A percentile compares a stretch with the other conserved stretches of the same genome.
These are phyloP conservation scores for Teunomyces funiuensis DNA, from an alignment of 805 yeast species.

Conservation along the genomic window DNA sequence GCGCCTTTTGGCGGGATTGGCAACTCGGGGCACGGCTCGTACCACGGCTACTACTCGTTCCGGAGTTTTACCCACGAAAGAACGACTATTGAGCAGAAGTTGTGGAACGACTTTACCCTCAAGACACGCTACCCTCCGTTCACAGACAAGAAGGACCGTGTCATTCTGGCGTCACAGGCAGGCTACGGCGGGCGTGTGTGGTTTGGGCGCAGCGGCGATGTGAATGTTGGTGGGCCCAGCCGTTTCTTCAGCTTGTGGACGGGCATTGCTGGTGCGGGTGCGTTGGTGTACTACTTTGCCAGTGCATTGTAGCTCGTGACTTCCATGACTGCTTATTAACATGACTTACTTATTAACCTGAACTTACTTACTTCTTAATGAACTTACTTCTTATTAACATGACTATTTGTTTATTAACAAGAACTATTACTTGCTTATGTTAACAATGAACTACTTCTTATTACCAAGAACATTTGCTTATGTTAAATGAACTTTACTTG, in stretches of 20 bases:
- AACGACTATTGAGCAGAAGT: constrained; percentile 62
- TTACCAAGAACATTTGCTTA: too few relatives aligned
- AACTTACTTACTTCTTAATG: too few relatives aligned
- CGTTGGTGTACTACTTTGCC: constrained; percentile 21
- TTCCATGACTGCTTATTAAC: too few relatives aligned
- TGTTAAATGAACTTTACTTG: too few relatives aligned
- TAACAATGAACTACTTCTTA: too few relatives aligned
- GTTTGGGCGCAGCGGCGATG: constrained; percentile 41
- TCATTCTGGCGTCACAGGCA: constrained; percentile 26
- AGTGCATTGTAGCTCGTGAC: constrained; percentile 4
- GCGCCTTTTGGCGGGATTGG: constrained; percentile 96
- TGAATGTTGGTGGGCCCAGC: constrained; percentile 33
- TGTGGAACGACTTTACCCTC: constrained; percentile 59
- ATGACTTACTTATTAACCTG: too few relatives aligned
- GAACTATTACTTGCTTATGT: too few relatives aligned
- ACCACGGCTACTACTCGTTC: constrained; percentile 71
- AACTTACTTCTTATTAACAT: too few relatives aligned
- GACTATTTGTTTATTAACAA: too few relatives aligned
- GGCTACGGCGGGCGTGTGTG: constrained; percentile 34
- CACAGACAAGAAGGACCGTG: constrained; percentile 31
- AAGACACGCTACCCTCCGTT: constrained; percentile 70
- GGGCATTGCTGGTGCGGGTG: constrained; percentile 29
- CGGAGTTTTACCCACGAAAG: constrained; percentile 74
- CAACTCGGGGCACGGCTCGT: constrained; percentile 74
- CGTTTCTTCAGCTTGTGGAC: constrained; percentile 31